Conservation (phyloP, 352 stramenopile genomes). For the Peronosclerospora sorghi region DNA sequence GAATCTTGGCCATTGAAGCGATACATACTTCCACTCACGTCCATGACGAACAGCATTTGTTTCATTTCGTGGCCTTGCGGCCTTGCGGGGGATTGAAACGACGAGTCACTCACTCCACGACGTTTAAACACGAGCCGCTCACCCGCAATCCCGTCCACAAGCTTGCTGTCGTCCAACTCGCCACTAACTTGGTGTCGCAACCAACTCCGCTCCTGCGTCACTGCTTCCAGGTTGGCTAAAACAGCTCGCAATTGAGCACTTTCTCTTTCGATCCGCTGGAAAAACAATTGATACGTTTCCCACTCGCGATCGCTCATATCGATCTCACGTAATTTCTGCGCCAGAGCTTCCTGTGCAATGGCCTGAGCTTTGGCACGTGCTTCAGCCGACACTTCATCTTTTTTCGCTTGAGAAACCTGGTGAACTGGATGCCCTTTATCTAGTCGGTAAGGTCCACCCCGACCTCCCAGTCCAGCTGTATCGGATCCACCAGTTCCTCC, state of each 20-base stretch:
- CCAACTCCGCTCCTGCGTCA: constrained; percentile 86
- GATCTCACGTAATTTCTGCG: constrained; percentile 58
- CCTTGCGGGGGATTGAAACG: constrained; percentile 22
- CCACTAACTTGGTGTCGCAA: constrained; percentile 87
- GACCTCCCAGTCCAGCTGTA: constrained; percentile 86
- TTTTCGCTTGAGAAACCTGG: constrained; percentile 89
- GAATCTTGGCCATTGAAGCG: constrained; percentile 91
- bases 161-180: constrained; percentile 92
- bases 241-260: constrained; percentile 67
- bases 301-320: constrained; percentile 80
- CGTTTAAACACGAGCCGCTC: constrained; percentile 91
- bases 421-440: constrained; percentile 90
- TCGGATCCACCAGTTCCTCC: constrained; percentile 88
- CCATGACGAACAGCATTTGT: constrained; percentile 87
- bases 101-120: constrained; percentile 62
- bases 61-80: constrained; percentile 42
- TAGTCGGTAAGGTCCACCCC: constrained; percentile 90
- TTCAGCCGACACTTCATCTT: constrained; percentile 88
- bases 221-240: constrained; percentile 75
- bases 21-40: constrained; percentile 88
- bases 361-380: constrained; percentile 42
- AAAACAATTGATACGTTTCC: constrained; percentile 70
- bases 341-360: constrained; percentile 68
- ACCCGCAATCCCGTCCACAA: constrained; percentile 89
- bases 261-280: constrained; percentile 62